Percentiles rank a stretch among this genome's conserved stretches.
Evolutionary conservation across 345 rosid species (phyloP).

Genomic region (Carallia brachiata): DNA sequence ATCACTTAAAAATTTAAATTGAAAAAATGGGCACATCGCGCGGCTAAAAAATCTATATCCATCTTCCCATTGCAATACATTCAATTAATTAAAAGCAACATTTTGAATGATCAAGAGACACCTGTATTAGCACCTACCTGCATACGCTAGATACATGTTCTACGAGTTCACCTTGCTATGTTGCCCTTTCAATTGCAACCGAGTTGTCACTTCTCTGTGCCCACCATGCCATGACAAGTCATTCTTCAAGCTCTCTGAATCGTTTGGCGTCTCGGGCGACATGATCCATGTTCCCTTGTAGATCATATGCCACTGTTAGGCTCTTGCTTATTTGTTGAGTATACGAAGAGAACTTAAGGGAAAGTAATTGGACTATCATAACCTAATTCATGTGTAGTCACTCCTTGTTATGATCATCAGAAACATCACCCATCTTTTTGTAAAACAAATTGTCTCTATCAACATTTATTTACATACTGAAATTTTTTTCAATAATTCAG

Average conservation of each 20-base stretch:
- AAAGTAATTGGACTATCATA: not conserved
- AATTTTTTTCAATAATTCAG: no score
- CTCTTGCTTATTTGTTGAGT: not conserved
- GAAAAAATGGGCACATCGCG: no score
- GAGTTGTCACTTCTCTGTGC: slow-evolving; percentile 20
- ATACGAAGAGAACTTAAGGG: not conserved
- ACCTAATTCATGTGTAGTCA: not conserved
- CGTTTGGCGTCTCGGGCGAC: slow-evolving; percentile 8
- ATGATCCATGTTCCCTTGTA: slow-evolving; percentile 7
- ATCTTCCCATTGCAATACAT: not conserved
- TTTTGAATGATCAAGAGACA: not conserved
- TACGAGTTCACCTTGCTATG: not conserved
- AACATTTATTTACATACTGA: no score
- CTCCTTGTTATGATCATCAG: no score
- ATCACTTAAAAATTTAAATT: not conserved
- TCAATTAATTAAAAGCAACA: not conserved
- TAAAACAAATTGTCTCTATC: no score
- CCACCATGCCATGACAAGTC: slow-evolving; percentile 22
- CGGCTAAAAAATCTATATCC: not conserved
- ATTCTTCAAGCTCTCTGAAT: not conserved
- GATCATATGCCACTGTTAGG: not conserved
- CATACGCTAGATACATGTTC: not conserved
- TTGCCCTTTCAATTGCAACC: not conserved
- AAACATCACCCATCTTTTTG: no score
- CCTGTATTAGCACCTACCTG: not conserved